Base-by-base conservation (phyloP, 1,284 basidiomycete species). In the Cryptococcus sp. region DNA sequence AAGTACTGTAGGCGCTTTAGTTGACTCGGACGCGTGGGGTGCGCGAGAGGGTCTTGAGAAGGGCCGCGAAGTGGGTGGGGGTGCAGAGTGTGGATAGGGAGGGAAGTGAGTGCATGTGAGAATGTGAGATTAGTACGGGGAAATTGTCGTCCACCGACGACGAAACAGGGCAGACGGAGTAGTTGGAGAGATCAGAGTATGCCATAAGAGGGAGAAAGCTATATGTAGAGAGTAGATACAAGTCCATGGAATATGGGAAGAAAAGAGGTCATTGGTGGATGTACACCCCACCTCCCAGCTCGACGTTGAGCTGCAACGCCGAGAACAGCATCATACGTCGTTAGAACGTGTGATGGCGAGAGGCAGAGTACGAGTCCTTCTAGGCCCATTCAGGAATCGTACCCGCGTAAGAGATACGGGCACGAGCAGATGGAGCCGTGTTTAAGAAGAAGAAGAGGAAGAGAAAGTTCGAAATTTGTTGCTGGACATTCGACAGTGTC, bases 1-100 rank as follows among this genome's bases (percentile, higher is more conserved):
- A 20, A 42, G n/a, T 30, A 30, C 11, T 60, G 23, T 58, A 25
- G 50, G 52, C 52, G 50, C 52, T 57, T 59, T 53, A 62, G 61
- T 62, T 58, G 57, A 62, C 61, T 35, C 53, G 57, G 23, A 54
- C 61, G 51, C 54, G 56, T 58, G 40, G 50, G 19, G 41, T 42
- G 43, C 5, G 38, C 43, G 47, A 49, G 47, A 58, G 22, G 51
- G 61, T 50, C 57, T 62, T 62, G 61, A 62, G 61, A 53, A 55
- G 54, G 61, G 61, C 61, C 27, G 27, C 27, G 27, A n/a, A n/a
- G n/a, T n/a, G n/a, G n/a, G n/a, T n/a, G n/a, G n/a, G n/a, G n/a
- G n/a, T n/a, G n/a, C n/a, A n/a, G n/a, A n/a, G n/a, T n/a, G n/a
- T n/a, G n/a, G n/a, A n/a, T n/a, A n/a, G n/a, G n/a, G n/a, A n/a